phyloP scores from a whole-genome alignment of 2,329 filamentous ascomycete species.

The Rasamsonia emersonii region DNA sequence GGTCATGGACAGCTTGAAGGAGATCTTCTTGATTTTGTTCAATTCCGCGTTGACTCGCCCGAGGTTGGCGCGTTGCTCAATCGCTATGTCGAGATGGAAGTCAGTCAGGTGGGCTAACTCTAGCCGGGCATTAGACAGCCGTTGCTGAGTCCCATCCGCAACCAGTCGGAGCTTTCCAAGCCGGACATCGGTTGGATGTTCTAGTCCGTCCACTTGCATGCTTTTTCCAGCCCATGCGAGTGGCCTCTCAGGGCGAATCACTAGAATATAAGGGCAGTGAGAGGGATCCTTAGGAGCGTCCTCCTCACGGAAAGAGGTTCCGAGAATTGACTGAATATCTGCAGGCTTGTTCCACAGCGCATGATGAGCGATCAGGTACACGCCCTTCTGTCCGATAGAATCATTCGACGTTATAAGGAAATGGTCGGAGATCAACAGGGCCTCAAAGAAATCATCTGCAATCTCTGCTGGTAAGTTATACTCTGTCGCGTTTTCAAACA shows the following conservation, averaged over 20 bases:
- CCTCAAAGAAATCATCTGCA: conserved; percentile 69
- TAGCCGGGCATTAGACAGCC: conserved; percentile 68
- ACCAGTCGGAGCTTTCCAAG: conserved; percentile 78
- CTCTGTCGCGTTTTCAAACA: conserved; percentile 94
- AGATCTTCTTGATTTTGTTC: conserved; percentile 89
- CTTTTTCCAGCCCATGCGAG: conserved; percentile 75
- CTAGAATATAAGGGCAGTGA: conserved; percentile 70
- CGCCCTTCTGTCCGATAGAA: conserved; percentile 61
- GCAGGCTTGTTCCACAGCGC: conserved; percentile 64
- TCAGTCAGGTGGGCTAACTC: conserved; percentile 71
- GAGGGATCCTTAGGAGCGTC: conserved; percentile 62
- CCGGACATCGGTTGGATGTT: conserved; percentile 77
- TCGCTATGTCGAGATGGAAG: conserved; percentile 76
- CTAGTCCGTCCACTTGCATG: conserved; percentile 61
- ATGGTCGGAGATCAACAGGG: conserved; percentile 72
- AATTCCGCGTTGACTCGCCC: conserved; percentile 84
- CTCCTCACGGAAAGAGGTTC: conserved; percentile 65
- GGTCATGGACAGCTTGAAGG: conserved; percentile 91
- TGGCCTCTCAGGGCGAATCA: conserved; percentile 70
- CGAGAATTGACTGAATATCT: conserved; percentile 78
- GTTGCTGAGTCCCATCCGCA: conserved; percentile 73
- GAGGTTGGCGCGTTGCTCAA: conserved; percentile 88
- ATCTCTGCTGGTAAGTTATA: conserved; percentile 70
- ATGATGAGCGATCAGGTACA: conserved; percentile 78
- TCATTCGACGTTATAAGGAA: conserved; percentile 68